phyloP scores from a whole-genome alignment of 768 basidiomycete genomes.

The Amanita pseudoporphyria region DNA sequence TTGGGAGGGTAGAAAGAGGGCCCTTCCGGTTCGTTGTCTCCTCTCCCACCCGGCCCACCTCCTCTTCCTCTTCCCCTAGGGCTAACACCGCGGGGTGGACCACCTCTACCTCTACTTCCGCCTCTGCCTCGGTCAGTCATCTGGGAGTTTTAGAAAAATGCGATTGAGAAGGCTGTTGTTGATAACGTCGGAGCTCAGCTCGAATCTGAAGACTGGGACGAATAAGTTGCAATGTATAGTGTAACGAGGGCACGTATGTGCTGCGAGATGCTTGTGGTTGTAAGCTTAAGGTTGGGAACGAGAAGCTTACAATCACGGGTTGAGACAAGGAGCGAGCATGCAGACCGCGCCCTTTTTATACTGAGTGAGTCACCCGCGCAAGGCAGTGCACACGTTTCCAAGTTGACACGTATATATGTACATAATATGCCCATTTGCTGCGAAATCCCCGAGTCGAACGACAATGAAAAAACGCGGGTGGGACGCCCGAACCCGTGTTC shows the following conservation, averaged over 20 bases:
- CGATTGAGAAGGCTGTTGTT: neutral
- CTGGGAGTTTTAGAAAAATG: neutral
- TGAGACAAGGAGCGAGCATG: neutral
- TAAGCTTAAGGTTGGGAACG: slow-evolving; percentile 5
- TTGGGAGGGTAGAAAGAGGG: slow-evolving; percentile 15
- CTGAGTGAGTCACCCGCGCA: too few relatives aligned
- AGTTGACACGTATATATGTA: too few relatives aligned
- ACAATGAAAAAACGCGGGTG: too few relatives aligned
- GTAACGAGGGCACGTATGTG: neutral
- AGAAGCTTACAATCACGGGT: slow-evolving; percentile 7
- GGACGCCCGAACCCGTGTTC: too few relatives aligned
- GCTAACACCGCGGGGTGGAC: slow-evolving; percentile 11
- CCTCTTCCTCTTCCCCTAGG: slow-evolving; percentile 5
- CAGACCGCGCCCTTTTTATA: neutral
- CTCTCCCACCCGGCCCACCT: slow-evolving; percentile 7
- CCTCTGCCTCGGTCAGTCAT: slow-evolving; percentile 10
- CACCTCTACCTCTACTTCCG: slow-evolving; percentile 18
- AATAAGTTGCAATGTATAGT: neutral
- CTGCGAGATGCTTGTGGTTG: slow-evolving; percentile 3
- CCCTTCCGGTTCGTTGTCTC: slow-evolving; percentile 6
- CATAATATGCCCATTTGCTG: too few relatives aligned
- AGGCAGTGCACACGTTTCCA: too few relatives aligned
- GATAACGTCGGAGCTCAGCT: too few relatives aligned
- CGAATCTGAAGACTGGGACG: too few relatives aligned
- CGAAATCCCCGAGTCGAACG: too few relatives aligned